A percentile compares a stretch with the other conserved stretches of the same genome.
Evolutionary conservation across 148 eudicot species (phyloP).

Genomic region (Vaccinium myrtillus): DNA sequence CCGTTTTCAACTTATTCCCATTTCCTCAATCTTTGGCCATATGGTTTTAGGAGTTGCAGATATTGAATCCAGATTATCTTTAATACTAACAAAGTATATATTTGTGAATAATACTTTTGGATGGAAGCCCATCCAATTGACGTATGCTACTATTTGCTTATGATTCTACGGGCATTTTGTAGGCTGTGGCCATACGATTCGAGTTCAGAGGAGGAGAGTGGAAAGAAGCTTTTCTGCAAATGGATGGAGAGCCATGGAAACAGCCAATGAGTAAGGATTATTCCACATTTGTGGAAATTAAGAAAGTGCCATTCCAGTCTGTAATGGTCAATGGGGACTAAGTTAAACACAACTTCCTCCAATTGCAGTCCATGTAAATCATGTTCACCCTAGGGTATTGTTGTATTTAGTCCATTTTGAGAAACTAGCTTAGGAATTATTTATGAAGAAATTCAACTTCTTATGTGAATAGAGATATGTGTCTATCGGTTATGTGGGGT

Average conservation of each 20-base stretch:
- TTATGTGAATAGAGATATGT: not conserved
- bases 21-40: not conserved
- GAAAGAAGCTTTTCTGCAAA: constrained; percentile 73
- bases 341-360: not conserved
- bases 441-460: not conserved
- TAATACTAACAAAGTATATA: not conserved
- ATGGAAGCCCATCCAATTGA: not conserved
- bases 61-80: not conserved
- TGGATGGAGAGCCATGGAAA: constrained; percentile 99
- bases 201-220: constrained; percentile 96
- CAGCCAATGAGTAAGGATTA: constrained; percentile 75
- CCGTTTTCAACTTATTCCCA: not conserved
- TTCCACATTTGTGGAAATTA: constrained; percentile 83
- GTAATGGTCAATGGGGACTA: constrained; percentile 61
- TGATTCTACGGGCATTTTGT: constrained; percentile 13
- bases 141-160: not conserved
- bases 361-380: constrained; percentile 1
- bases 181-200: constrained; percentile 87
- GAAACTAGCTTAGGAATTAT: not conserved
- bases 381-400: constrained; percentile 4
- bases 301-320: constrained; percentile 73
- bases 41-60: not conserved
- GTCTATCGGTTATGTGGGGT: not conserved
- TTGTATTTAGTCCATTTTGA: constrained; percentile 12
- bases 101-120: not conserved